Percentiles rank a stretch among this genome's conserved stretches.
Conservation (phyloP, 495 filamentous ascomycete genomes). For the Lepidopterella palustris region DNA sequence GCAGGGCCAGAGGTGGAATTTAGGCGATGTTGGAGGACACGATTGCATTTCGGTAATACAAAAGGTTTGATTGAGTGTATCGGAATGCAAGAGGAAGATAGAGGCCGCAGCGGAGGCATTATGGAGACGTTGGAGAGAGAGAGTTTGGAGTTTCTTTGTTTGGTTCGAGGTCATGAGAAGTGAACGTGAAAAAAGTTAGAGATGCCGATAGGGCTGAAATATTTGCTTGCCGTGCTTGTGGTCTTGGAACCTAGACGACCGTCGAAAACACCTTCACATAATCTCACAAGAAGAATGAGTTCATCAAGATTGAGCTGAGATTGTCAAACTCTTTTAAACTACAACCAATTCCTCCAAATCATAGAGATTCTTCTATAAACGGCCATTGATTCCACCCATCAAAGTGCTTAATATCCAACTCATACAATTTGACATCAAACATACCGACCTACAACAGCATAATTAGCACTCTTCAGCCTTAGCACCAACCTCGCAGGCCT, state of each 20-base stretch:
- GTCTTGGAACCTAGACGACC: not conserved
- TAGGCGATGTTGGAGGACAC: not conserved
- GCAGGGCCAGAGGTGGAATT: not conserved
- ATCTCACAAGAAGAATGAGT: too few species aligned
- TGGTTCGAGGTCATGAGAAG: not conserved
- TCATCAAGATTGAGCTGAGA: too few species aligned
- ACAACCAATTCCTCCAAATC: not conserved
- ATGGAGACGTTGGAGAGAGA: not conserved
- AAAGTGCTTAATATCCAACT: not conserved
- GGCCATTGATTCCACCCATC: not conserved
- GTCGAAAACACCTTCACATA: too few species aligned
- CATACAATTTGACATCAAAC: not conserved
- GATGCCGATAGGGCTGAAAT: not conserved
- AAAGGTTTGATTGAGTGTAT: not conserved
- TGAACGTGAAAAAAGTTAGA: not conserved
- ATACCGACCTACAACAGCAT: not conserved
- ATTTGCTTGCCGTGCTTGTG: not conserved
- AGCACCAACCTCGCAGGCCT: not conserved
- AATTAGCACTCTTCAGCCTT: not conserved
- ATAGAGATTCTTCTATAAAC: too few species aligned
- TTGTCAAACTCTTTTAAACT: too few species aligned
- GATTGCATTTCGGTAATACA: not conserved
- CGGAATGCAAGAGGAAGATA: not conserved
- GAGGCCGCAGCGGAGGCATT: not conserved
- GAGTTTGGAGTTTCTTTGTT: too few species aligned